Conservation (phyloP, 2,329 filamentous ascomycete species). For the Aspergillus ibericus region DNA sequence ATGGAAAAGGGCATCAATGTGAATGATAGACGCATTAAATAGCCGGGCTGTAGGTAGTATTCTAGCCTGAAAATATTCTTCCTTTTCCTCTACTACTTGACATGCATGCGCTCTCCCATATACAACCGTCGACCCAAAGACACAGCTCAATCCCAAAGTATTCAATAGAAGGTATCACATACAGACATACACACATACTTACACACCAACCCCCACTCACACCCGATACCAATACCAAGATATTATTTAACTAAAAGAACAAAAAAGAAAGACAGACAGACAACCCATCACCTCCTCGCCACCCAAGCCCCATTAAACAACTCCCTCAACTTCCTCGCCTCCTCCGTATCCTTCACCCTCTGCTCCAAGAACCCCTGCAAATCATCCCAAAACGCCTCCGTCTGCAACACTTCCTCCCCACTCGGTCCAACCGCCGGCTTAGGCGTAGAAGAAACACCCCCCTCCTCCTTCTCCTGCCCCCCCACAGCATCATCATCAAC, state of each 20-base stretch:
- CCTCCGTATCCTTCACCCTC: slow-evolving; percentile 68
- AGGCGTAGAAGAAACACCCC: slow-evolving; percentile 23
- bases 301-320: slow-evolving; percentile 72
- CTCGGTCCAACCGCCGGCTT: slow-evolving; percentile 55
- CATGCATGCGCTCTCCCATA: not conserved
- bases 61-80: not conserved
- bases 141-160: not conserved
- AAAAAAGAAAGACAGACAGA: no score
- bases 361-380: slow-evolving; percentile 77
- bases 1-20: not conserved
- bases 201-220: not conserved
- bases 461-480: slow-evolving; percentile 25
- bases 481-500: slow-evolving; percentile 31
- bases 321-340: slow-evolving; percentile 63
- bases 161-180: slow-evolving; percentile 6
- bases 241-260: no score
- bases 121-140: not conserved
- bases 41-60: not conserved
- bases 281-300: not conserved
- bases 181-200: not conserved
- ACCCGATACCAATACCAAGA: not conserved
- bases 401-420: slow-evolving; percentile 62
- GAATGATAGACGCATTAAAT: not conserved
- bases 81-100: not conserved
- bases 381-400: slow-evolving; percentile 82